Conservation (phyloP, 352 stramenopile genomes). For the Elongisporangium anandrum region DNA sequence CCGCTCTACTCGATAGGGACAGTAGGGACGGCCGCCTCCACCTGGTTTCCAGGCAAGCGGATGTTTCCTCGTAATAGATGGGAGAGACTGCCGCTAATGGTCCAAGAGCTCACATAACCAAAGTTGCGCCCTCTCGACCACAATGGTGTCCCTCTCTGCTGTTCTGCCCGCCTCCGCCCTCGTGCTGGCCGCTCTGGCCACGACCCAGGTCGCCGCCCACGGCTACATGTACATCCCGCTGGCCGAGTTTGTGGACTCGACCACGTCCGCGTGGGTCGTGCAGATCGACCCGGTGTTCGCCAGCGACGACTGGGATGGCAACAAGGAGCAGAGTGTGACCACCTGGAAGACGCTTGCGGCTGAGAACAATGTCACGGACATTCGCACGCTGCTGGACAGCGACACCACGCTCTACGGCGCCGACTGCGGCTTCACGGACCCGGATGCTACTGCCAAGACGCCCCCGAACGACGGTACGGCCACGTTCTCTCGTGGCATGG, state of each 20-base stretch:
- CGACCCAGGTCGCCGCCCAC: constrained; percentile 16
- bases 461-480: constrained; percentile 11
- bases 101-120: not conserved
- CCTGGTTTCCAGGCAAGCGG: not conserved
- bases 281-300: constrained; percentile 24
- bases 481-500: constrained; percentile 12
- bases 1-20: not conserved
- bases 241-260: constrained; percentile 22
- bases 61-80: not conserved
- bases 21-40: not conserved
- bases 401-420: constrained; percentile 9
- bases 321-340: constrained; percentile 23
- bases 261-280: constrained; percentile 24
- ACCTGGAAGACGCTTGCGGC: constrained; percentile 13
- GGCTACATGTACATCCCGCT: constrained; percentile 29
- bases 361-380: not conserved
- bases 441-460: constrained; percentile 7
- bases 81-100: not conserved
- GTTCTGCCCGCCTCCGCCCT: constrained; percentile 6
- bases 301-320: constrained; percentile 27
- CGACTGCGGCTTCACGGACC: constrained; percentile 9
- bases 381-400: constrained; percentile 9
- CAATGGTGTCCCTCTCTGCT: not conserved
- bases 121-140: not conserved
- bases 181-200: constrained; percentile 12